Conservation (phyloP, 345 rosid genomes). For the Gossypium thurberi region DNA sequence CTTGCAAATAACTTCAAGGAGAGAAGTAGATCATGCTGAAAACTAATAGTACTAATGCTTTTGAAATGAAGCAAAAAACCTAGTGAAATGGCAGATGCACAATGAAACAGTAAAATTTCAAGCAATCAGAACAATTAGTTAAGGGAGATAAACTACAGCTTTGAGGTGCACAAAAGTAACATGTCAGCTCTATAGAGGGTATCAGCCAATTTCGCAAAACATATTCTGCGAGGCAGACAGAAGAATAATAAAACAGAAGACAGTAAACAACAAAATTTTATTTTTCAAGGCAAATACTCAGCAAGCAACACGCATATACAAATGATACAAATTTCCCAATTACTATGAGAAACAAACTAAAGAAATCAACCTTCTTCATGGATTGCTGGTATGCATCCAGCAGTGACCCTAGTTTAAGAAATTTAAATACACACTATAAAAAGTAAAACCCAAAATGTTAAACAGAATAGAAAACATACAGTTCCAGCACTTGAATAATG, state of each 20-base stretch:
- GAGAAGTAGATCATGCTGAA: neutral
- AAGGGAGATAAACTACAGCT: neutral
- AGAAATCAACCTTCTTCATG: conserved; percentile 1
- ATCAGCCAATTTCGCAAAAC: neutral
- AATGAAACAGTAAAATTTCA: neutral
- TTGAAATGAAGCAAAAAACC: conserved; percentile 4
- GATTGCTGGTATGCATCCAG: neutral
- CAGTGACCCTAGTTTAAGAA: conserved; percentile 2
- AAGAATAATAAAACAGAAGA: conserved; percentile 3
- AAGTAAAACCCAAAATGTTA: neutral
- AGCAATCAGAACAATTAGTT: neutral
- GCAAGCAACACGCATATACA: neutral
- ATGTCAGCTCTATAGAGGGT: neutral
- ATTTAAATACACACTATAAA: neutral
- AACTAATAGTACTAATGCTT: neutral
- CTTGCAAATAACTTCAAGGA: neutral
- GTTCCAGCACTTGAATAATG: conserved; percentile 98
- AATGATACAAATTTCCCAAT: neutral
- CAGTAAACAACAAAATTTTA: neutral
- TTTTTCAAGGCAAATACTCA: neutral
- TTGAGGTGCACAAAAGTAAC: neutral
- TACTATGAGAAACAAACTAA: neutral
- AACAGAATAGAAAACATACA: conserved; percentile 42
- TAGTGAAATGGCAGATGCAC: neutral
- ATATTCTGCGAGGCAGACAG: neutral